Evolutionary conservation across 148 eudicot species (phyloP), one percentile per base, ranked within the genome.

Genomic region (Vaccinium myrtillus): DNA sequence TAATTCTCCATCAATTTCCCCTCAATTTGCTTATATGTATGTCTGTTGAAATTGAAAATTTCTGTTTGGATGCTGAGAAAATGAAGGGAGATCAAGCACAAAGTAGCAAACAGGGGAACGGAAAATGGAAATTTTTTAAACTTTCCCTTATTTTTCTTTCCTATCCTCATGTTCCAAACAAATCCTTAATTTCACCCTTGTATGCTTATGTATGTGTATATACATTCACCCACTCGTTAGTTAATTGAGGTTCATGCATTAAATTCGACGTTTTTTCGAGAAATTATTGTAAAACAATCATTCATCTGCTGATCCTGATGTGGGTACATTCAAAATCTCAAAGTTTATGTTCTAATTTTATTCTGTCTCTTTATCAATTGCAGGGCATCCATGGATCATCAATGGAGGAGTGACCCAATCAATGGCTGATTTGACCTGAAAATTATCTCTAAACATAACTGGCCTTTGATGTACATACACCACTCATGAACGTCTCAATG

Each of bases 351-450:
- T 81, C 39, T 30, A 15, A 82, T 21, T 54, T n/a, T 43, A 25
- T 30, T 32, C 23, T 39, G 6, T 76, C 10, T 63, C 49, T 2
- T 61, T 61, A 63, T 8, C 49, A 80, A 83, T 12, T 86, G 79
- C 94, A 94, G 97, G 97, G 83, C 97, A 94, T 82, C 97, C 97
- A 85, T 94, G 97, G 97, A 89, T 94, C 21, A 86, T 91, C 4
- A 90, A 82, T 85, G 94, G 94, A 86, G 97, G 97, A 83, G 86
- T 81, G 61, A 86, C 87, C 3, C 21, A 75, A 71, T 59, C 88
- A 70, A 71, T 85, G 89, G 58, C 84, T 53, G 88, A 86, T 82
- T 46, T 82, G 74, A 87, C 84, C 77, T 89, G 84, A 85, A 54
- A 81, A n/a, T 55, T 53, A 3, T 63, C 12, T 71, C 15, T 0